Conservation (phyloP, 2,329 filamentous ascomycete genomes). For the Curvularia sp. region DNA sequence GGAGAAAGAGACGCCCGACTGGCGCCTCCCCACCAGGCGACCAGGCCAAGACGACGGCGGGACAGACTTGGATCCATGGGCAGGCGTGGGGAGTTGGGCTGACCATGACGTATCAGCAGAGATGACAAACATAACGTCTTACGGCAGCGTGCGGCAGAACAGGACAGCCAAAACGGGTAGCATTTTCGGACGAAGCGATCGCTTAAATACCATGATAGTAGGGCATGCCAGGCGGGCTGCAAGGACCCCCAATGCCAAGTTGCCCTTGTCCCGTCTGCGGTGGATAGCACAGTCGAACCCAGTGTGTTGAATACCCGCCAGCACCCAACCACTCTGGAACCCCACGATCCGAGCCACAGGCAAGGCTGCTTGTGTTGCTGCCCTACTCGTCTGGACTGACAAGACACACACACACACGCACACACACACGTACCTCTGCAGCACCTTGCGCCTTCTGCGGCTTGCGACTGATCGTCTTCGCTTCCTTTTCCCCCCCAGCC, state of each 20-base stretch:
- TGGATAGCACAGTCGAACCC: not conserved
- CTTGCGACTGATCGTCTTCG: constrained; percentile 11
- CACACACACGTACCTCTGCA: too few relatives aligned
- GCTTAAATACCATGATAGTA: constrained; percentile 13
- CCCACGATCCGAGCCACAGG: constrained; percentile 17
- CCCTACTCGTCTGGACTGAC: not conserved
- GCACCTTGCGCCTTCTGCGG: not conserved
- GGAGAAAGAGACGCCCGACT: not conserved
- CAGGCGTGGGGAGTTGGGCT: not conserved
- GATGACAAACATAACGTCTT: constrained; percentile 10
- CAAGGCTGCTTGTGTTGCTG: not conserved
- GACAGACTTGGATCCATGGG: too few relatives aligned
- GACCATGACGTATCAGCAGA: not conserved
- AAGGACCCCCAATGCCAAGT: constrained; percentile 17
- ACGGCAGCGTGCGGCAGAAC: constrained; percentile 9
- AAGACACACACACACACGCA: not conserved
- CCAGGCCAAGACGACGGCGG: too few relatives aligned
- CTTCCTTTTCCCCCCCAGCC: constrained; percentile 2
- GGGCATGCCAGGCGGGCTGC: constrained; percentile 7
- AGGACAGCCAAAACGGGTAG: too few relatives aligned
- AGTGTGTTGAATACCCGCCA: not conserved
- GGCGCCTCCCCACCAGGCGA: too few relatives aligned
- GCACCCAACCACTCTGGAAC: constrained; percentile 14
- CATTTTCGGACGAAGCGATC: constrained; percentile 12
- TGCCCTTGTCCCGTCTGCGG: constrained; percentile 11